These are phyloP conservation scores for Fistulifera solaris DNA, from an alignment of 108 stramenopile species.

Conservation along the genomic window DNA sequence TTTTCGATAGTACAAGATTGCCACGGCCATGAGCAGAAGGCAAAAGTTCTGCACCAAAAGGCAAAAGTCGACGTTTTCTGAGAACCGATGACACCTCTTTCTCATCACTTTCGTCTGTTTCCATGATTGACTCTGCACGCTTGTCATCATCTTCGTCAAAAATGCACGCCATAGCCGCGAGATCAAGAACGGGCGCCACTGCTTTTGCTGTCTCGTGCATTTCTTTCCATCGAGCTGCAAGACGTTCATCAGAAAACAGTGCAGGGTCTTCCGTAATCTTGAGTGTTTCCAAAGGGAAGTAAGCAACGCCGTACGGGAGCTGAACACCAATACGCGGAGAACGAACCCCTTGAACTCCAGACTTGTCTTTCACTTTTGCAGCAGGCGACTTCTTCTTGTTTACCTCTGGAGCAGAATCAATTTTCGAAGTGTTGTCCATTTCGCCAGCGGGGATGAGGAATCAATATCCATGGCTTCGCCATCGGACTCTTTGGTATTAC, in stretches of 20 bases:
- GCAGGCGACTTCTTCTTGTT: too few relatives aligned
- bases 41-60: slow-evolving; percentile 56
- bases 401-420: background rate
- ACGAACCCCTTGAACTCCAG: slow-evolving; percentile 9
- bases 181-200: slow-evolving; percentile 34
- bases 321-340: slow-evolving; percentile 34
- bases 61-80: slow-evolving; percentile 15
- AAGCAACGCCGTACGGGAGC: slow-evolving; percentile 44
- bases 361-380: background rate
- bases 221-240: slow-evolving; percentile 53
- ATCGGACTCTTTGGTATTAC: slow-evolving; percentile 3
- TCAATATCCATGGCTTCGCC: slow-evolving; percentile 27
- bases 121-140: slow-evolving; percentile 11
- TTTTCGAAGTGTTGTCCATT: slow-evolving; percentile 2
- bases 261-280: slow-evolving; percentile 21
- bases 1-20: slow-evolving; percentile 25
- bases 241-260: slow-evolving; percentile 36
- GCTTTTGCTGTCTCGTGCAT: slow-evolving; percentile 46
- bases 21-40: slow-evolving; percentile 51
- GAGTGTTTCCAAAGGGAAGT: slow-evolving; percentile 22
- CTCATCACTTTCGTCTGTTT: slow-evolving; percentile 4
- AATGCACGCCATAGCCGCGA: slow-evolving; percentile 33
- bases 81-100: background rate
- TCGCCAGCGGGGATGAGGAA: slow-evolving; percentile 2
- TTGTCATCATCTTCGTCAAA: background rate